Conservation (phyloP, 768 basidiomycete genomes). For the Chalciporus piperatus region DNA sequence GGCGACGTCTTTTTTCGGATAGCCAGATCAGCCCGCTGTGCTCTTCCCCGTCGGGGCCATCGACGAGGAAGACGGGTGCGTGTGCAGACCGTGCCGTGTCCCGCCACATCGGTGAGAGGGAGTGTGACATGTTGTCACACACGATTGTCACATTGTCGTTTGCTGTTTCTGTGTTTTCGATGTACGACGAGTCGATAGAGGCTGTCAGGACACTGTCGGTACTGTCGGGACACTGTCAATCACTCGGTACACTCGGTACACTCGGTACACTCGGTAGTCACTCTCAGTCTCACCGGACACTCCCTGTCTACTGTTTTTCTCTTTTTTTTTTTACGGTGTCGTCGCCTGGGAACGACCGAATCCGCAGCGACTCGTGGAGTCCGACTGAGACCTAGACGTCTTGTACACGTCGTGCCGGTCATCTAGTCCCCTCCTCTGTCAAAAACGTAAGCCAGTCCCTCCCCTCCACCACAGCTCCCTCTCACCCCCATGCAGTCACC, state of each 20-base stretch:
- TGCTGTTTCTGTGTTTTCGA: background rate
- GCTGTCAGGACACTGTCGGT: background rate
- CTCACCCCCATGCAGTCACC: constrained; percentile 1
- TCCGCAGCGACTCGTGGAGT: constrained; percentile 20
- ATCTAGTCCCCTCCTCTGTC: background rate
- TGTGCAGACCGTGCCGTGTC: background rate
- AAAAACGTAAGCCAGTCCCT: constrained; percentile 14
- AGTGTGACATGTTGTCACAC: constrained; percentile 29
- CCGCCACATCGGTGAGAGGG: constrained; percentile 14
- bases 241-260: too few relatives aligned
- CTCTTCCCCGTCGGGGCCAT: background rate
- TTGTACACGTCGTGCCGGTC: constrained; percentile 5
- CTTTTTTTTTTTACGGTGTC: constrained; percentile 1
- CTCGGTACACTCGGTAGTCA: too few relatives aligned
- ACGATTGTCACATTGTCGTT: constrained; percentile 25
- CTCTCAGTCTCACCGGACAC: background rate
- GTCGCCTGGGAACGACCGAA: constrained; percentile 25
- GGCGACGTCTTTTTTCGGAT: constrained; percentile 20
- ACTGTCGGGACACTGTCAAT: too few relatives aligned
- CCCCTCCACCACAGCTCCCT: background rate
- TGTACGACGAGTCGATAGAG: background rate
- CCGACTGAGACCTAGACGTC: constrained; percentile 13
- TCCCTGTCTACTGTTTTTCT: background rate
- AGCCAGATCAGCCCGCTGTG: constrained; percentile 4
- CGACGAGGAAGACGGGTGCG: constrained; percentile 1